phyloP scores from a whole-genome alignment of 371 early-diverging fungal genomes.

The Actinomortierella wolfii region DNA sequence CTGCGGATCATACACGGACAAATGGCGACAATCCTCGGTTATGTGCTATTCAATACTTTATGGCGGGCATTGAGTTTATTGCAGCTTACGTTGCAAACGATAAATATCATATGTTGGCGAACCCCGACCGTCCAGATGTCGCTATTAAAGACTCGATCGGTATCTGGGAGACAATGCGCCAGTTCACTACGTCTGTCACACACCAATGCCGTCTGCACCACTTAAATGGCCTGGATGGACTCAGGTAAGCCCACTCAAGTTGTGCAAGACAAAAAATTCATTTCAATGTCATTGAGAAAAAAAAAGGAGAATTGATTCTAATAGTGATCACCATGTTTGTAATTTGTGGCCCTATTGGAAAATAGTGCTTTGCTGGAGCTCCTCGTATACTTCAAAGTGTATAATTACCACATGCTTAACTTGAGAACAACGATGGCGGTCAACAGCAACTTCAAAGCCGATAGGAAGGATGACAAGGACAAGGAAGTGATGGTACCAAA shows the following conservation, averaged over 20 bases:
- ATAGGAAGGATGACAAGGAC: conserved; percentile 6
- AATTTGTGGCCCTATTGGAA: too few species aligned
- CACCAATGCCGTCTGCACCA: conserved; percentile 33
- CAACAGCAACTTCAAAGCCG: conserved; percentile 31
- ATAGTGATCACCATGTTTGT: not conserved
- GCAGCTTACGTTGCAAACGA: conserved; percentile 40
- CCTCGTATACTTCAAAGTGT: conserved; percentile 37
- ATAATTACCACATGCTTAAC: conserved; percentile 17
- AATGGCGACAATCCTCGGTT: conserved; percentile 21
- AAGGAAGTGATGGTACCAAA: conserved; percentile 12
- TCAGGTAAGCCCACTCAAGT: conserved; percentile 21
- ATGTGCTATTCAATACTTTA: conserved; percentile 35
- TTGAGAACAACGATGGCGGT: conserved; percentile 34
- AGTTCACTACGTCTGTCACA: conserved; percentile 34
- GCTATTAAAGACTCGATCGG: conserved; percentile 34
- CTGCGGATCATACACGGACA: conserved; percentile 28
- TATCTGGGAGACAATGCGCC: conserved; percentile 43
- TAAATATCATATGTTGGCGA: conserved; percentile 26
- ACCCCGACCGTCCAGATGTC: conserved; percentile 29
- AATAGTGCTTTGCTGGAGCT: conserved; percentile 34
- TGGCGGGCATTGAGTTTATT: conserved; percentile 38
- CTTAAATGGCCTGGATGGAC: conserved; percentile 31
- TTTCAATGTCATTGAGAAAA: too few species aligned
- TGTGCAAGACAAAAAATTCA: too few species aligned
- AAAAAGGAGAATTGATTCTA: not conserved